Conservation (phyloP, 2,329 filamentous ascomycete species). For the Didymella pomorum region DNA sequence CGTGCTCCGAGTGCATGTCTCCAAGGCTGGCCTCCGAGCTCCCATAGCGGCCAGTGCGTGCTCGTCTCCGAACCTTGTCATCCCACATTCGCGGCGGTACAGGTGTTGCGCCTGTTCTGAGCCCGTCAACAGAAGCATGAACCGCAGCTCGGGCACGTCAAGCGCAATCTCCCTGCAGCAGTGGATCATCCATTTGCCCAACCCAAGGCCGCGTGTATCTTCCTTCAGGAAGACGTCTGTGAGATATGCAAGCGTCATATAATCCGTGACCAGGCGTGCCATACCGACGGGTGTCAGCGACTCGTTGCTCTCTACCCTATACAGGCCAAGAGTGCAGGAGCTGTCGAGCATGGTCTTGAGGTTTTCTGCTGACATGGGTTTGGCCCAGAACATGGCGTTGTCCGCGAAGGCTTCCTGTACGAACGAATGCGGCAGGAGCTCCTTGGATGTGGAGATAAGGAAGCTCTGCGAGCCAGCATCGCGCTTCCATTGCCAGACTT, state of each 20-base stretch:
- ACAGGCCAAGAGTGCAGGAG: conserved; percentile 46
- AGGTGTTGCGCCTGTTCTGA: conserved; percentile 35
- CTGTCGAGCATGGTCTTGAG: conserved; percentile 42
- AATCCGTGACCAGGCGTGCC: conserved; percentile 72
- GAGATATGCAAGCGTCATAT: conserved; percentile 72
- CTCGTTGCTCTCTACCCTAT: conserved; percentile 19
- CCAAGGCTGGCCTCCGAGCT: conserved; percentile 29
- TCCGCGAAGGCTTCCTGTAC: conserved; percentile 41
- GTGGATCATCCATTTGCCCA: conserved; percentile 71
- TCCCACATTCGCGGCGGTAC: conserved; percentile 41
- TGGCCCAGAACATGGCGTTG: conserved; percentile 44
- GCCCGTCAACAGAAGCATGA: conserved; percentile 40
- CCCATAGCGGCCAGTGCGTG: conserved; percentile 37
- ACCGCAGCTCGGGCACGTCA: conserved; percentile 66
- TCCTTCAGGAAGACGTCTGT: conserved; percentile 73
- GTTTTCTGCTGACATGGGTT: conserved; percentile 29
- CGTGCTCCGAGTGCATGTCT: conserved; percentile 25
- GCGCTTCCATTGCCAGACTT: conserved; percentile 37
- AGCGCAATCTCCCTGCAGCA: conserved; percentile 66
- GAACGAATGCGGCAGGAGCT: conserved; percentile 41
- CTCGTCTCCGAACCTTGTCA: conserved; percentile 35
- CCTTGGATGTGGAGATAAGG: conserved; percentile 39
- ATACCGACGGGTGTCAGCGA: conserved; percentile 61
- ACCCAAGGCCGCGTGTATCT: conserved; percentile 66
- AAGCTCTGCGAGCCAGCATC: conserved; percentile 29